Conservation (phyloP, 768 basidiomycete genomes). For the Agaricus subrufescens region DNA sequence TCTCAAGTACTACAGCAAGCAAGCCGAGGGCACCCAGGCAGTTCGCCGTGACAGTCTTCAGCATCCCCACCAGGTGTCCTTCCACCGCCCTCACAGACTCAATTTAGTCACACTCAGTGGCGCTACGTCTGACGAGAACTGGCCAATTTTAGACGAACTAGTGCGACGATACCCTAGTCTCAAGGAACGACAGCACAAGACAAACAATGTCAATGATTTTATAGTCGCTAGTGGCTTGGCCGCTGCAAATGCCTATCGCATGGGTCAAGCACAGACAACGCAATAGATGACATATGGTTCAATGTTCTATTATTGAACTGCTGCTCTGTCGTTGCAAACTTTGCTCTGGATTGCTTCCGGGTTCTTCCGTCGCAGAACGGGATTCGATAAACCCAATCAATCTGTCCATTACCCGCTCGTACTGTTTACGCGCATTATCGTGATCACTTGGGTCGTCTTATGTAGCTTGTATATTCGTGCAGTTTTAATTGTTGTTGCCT, state of each 20-base stretch:
- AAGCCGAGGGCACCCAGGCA: slow-evolving; percentile 18
- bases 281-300: not conserved
- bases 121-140: slow-evolving; percentile 82
- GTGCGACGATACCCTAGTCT: slow-evolving; percentile 58
- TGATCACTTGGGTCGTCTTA: not conserved
- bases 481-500: slow-evolving; percentile 8
- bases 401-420: not conserved
- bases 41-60: slow-evolving; percentile 28
- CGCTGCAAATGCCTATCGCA: slow-evolving; percentile 12
- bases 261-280: not conserved
- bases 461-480: not conserved
- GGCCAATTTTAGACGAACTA: slow-evolving; percentile 72
- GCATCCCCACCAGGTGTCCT: slow-evolving; percentile 49
- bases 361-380: not conserved
- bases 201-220: slow-evolving; percentile 52
- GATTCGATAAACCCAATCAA: not conserved
- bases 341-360: too few species aligned
- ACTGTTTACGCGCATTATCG: not conserved
- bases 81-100: slow-evolving; percentile 40
- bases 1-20: slow-evolving; percentile 59
- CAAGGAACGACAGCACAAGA: slow-evolving; percentile 45
- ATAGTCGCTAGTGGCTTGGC: slow-evolving; percentile 30
- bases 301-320: not conserved
- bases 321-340: too few species aligned
- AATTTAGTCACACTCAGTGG: slow-evolving; percentile 62